Evolutionary conservation across 2,329 filamentous ascomycete genomes (phyloP), one percentile per base, ranked within the genome.

Genomic region (Sclerotinia nivalis): DNA sequence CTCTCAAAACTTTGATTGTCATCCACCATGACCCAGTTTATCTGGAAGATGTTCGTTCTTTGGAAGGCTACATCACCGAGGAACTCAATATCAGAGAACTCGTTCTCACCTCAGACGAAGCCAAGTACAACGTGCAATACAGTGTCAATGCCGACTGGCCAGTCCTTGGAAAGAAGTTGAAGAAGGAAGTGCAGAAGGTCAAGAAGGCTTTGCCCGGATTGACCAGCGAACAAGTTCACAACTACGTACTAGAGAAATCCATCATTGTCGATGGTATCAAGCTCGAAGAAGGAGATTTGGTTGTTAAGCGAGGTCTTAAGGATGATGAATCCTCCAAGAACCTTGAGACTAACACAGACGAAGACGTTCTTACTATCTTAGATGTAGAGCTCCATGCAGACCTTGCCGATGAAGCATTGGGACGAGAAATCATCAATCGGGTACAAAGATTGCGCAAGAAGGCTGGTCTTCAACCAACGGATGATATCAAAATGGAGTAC

Each of bases 401-500:
- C 78, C 85, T 99, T 49, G 91, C 91, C 60, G 88, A 94, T 74
- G 94, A 98, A 80, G 96, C 94, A 68, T 82, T 99, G 68, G 95
- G 92, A 1, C 87, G 96, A 76, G 96, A 98, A 81, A 91, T 99
- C 74, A 91, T 99, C 83, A 91, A 97, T 80, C 90, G 95, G 54
- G 91, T 99, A 31, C 96, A 99, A 82, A 88, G 92, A 74, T 84
- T 98, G 72, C 89, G 96, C 74, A 99, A 99, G 87, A 96, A 96
- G 84, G 94, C 94, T 10, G 93, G 93, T 0, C 84, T 99, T 66
- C 88, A 94, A 73, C 89, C 93, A 1, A 98, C 95, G 0, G 96
- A 99, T 78, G 96, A 98, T 78, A 90, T 99, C 72, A 92, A 91
- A 82, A 97, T 99, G 92, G 92, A 96, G 80, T 98, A 97, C 82